Base-by-base conservation (phyloP, 768 basidiomycete genomes). In the Boletus patriciae region DNA sequence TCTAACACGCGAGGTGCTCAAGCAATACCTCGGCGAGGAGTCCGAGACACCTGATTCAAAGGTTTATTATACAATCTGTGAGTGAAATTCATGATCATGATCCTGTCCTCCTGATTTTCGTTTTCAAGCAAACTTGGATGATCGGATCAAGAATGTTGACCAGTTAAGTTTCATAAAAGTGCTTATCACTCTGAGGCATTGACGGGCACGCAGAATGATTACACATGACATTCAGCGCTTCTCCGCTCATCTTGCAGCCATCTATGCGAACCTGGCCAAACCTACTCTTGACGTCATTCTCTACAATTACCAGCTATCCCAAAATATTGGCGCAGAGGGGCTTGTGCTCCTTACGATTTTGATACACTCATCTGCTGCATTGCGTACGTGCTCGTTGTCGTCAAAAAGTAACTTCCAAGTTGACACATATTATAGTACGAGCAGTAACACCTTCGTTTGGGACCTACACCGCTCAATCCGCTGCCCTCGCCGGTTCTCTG, bases 221-320 rank as follows among this genome's bases (percentile, higher is more conserved):
- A 96, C 94, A 3, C 87, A 95, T 56, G 96, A 98, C 71, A 94
- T 98, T 46, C 92, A 95, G 69, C 88, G 88, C 51, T 98, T 97
- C 74, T 92, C 92, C 15, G 82, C 81, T 6, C 88, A 92, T 67
- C 81, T 98, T 7, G 94, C 96, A 13, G 92, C 92, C 18, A 94
- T 98, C 36, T 98, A 98, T 72, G 83, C 86, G 16, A 98, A 98
- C 70, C 75, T 98, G 38, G 94, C 94, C 27, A 98, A 98, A 73
- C 96, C 96, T 8, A 79, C 89, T 16, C 80, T 97, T 37, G 96
- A 98, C 65, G 89, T 91, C 46, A 92, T 96, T 45, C 76, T 98
- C 12, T 98, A 98, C 76, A 98, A 98, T 73, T 95, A 93, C 62
- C 95, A 98, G 68, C 79, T 98, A 8, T 91, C 93, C 6, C 86